phyloP scores from a whole-genome alignment of 768 basidiomycete genomes.

The Tulasnella sp. region DNA sequence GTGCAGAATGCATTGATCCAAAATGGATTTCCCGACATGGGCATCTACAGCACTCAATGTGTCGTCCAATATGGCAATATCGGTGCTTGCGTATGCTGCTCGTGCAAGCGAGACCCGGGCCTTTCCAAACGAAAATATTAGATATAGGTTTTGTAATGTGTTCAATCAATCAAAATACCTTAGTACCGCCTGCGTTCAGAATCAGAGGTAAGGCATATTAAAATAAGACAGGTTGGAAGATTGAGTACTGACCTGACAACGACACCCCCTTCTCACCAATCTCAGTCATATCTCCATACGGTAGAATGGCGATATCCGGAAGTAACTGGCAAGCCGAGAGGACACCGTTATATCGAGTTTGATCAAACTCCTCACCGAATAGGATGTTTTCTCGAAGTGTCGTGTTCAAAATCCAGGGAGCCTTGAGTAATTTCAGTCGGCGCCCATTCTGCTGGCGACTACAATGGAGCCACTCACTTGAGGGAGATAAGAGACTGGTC shows the following conservation, averaged over 20 bases:
- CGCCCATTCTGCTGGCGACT: slow-evolving; percentile 34
- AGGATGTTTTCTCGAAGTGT: slow-evolving; percentile 29
- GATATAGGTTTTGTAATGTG: too few relatives aligned
- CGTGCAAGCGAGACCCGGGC: slow-evolving; percentile 38
- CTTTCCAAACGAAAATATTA: too few relatives aligned
- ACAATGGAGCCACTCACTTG: slow-evolving; percentile 44
- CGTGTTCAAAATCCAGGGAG: slow-evolving; percentile 28
- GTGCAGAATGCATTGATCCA: slow-evolving; percentile 47
- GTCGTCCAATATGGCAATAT: slow-evolving; percentile 72
- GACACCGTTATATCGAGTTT: slow-evolving; percentile 25
- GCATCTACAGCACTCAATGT: slow-evolving; percentile 72
- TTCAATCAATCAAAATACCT: too few relatives aligned
- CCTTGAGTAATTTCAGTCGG: neutral
- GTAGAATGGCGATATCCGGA: slow-evolving; percentile 28
- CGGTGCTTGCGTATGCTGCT: slow-evolving; percentile 61
- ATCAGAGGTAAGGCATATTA: neutral
- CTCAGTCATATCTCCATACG: slow-evolving; percentile 29
- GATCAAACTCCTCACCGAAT: slow-evolving; percentile 29
- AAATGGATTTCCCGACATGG: slow-evolving; percentile 56
- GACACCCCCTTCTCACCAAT: slow-evolving; percentile 32
- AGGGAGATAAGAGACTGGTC: slow-evolving; percentile 47
- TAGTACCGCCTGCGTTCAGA: slow-evolving; percentile 6
- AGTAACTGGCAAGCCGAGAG: slow-evolving; percentile 22
- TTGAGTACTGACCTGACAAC: slow-evolving; percentile 15
- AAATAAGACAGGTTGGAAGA: neutral